Base-by-base conservation (phyloP, 1,139 yeast genomes). In the Yamadazyma atmosphaerica region DNA sequence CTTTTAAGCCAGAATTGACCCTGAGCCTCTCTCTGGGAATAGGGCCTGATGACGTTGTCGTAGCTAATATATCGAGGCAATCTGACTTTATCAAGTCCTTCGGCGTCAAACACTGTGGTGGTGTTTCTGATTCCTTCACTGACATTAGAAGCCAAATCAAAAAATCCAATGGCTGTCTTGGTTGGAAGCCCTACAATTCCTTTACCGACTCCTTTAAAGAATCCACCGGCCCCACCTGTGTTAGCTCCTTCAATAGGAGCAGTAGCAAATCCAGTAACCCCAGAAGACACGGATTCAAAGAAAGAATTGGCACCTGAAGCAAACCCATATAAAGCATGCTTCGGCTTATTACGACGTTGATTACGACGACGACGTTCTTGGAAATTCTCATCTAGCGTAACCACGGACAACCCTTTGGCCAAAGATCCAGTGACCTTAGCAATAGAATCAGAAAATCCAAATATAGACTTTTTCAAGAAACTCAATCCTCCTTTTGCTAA, bases 151-250 rank as follows among this genome's bases (percentile, higher is more conserved):
- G 98, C 96, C 48, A 94, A 71, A 57, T 94, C 99, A 53, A 94
- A 84, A 24, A 92, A 61, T 6, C 99, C 99, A 54, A 92, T 89
- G 0, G 97, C 96, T 0, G 98, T 88, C 63, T 94, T 94, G 0
- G 98, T 89, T 0, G 98, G 98, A 28, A 94, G 66, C 0, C 98
- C 98, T 39, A 94, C 79, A 16, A 94, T 58, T n/a, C 98, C 98
- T 53, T 84, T 86, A 6, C 98, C 98, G 8, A 94, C 60, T 0
- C 99, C 98, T 56, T 81, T 87, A 64, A 94, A 81, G 57, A 94
- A 92, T 0, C 98, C 98, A 1, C 81, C 71, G 0, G 98, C 82
- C 4, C 48, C 98, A 33, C 83, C 95, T 39, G 76, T 72, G 17
- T 74, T 73, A 0, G 96, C 96, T 7, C 98, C 98, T 54, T 86